Percentiles rank a stretch among this genome's conserved stretches.
Conservation (phyloP, 306 rosid species). For the Pterocarpus santalinus region DNA sequence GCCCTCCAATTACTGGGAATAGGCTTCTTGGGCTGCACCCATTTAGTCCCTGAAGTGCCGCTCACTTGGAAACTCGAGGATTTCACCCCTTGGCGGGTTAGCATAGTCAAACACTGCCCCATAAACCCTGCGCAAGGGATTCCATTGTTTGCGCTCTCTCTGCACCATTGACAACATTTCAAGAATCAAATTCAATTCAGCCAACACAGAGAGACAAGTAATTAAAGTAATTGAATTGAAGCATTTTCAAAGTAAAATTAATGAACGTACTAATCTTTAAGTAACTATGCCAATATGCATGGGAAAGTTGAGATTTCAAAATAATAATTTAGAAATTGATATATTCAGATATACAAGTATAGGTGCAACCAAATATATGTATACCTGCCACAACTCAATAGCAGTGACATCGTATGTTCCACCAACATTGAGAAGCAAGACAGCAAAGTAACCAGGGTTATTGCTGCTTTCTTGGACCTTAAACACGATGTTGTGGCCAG, state of each 20-base stretch:
- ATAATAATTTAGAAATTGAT: neutral
- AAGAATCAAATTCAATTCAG: neutral
- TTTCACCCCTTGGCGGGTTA: slow-evolving; percentile 63
- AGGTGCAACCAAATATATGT: neutral
- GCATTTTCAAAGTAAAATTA: neutral
- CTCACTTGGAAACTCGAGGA: slow-evolving; percentile 64
- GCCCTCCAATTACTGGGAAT: slow-evolving; percentile 71
- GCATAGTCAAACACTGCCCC: slow-evolving; percentile 75
- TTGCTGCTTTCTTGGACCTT: slow-evolving; percentile 67
- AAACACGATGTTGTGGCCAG: slow-evolving; percentile 44
- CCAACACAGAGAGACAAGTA: too few relatives aligned
- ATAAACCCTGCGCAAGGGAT: slow-evolving; percentile 57
- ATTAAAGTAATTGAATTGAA: neutral
- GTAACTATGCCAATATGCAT: neutral
- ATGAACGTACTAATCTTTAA: neutral
- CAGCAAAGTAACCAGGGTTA: slow-evolving; percentile 67
- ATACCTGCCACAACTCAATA: slow-evolving; percentile 68
- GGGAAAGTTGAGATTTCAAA: neutral
- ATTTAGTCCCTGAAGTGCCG: slow-evolving; percentile 34
- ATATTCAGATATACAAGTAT: neutral
- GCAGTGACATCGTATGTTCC: slow-evolving; percentile 66
- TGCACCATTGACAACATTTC: slow-evolving; percentile 15
- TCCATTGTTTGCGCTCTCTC: slow-evolving; percentile 63
- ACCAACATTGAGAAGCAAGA: slow-evolving; percentile 47
- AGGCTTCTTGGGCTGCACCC: slow-evolving; percentile 52